Evolutionary conservation across 768 basidiomycete genomes (phyloP), one percentile per base, ranked within the genome.

Genomic region (Pleurotus djamor): DNA sequence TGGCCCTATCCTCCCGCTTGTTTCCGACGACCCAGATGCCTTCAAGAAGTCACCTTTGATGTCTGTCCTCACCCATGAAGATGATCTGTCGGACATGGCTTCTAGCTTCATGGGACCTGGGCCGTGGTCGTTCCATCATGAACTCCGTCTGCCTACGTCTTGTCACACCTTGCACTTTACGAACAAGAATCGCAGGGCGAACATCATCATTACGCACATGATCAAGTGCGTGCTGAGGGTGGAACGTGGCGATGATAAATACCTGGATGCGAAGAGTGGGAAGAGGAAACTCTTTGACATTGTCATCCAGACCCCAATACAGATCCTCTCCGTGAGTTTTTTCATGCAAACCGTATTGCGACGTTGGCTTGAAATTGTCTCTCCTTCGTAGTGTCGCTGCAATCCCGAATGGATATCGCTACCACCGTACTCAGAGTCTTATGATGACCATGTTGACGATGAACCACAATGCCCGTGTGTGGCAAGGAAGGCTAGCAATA

Each of bases 261-360:
- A 79, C 13, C 56, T 86, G 2, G 90, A 92, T 68, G 63, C 79
- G 5, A 88, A 87, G 69, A 77, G 79, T 37, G 89, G 90, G 37
- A 89, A 83, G 72, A 81, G 85, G 63, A 96, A 92, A 74, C 71
- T 92, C 66, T 94, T 89, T 70, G 95, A 95, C 69, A 92, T 96
- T 64, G 84, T 91, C 33, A 83, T 96, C 60, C 89, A 94, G 69
- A 87, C 86, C 0, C 94, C 94, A 0, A 81, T 97, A 38, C 88
- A 92, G 58, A 86, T 98, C 51, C 83, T 97, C 55, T 95, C 95
- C 14, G 92, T 93, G 61, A 76, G 89, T 76, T 52, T 52, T 37
- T 8, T 38, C 44, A 44, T 57, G 52, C 17, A 21, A 36, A 8
- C 33, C 35, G 6, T 2, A 28, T 52, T 59, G 33, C 34, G 13